Base-by-base conservation (phyloP, 306 rosid genomes). In the Begonia masoniana region DNA sequence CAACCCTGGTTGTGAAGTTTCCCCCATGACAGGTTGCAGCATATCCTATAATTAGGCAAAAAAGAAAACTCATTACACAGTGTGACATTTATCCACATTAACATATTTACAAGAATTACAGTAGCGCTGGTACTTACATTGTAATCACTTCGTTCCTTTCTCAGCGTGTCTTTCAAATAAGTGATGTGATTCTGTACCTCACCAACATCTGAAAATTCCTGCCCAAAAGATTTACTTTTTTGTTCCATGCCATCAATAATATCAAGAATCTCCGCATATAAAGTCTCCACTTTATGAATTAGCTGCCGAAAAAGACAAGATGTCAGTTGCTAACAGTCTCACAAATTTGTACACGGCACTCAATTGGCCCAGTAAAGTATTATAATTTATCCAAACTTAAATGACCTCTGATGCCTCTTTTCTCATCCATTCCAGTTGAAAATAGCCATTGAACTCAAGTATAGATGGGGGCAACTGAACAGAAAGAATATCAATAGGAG, bases 401-500 rank as follows among this genome's bases (percentile, higher is more conserved):
- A 54, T 48, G 58, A 92, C 99, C 99, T 92, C 87, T 42, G 62
- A 63, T 39, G 95, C 94, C 77, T 79, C 95, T 69, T 76, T 81
- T 63, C 76, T 76, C 49, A 74, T 66, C 87, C 93, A 92, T 53
- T 79, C 92, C 61, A 74, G 83, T 63, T 72, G 89, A 51, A 64
- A 60, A 60, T 81, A 70, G 60, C 84, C 84, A 49, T 66, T 69
- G 67, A 92, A 92, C 59, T 83, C 93, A 47, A 92, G 74, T 60
- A 79, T 69, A 43, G 92, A 76, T 14, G 95, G 95, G 10, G 99
- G 99, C 63, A 92, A 76, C 60, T 70, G 77, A 54, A 92, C 96
- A 41, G 96, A 83, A 19, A 83, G 96, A 67, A 87, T 71, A 65
- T 87, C 89, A 48, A 92, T 92, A 43, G 89, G 85, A 16, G 89